phyloP scores from a whole-genome alignment of 2,329 filamentous ascomycete species.

The Didymosphaeria variabile region DNA sequence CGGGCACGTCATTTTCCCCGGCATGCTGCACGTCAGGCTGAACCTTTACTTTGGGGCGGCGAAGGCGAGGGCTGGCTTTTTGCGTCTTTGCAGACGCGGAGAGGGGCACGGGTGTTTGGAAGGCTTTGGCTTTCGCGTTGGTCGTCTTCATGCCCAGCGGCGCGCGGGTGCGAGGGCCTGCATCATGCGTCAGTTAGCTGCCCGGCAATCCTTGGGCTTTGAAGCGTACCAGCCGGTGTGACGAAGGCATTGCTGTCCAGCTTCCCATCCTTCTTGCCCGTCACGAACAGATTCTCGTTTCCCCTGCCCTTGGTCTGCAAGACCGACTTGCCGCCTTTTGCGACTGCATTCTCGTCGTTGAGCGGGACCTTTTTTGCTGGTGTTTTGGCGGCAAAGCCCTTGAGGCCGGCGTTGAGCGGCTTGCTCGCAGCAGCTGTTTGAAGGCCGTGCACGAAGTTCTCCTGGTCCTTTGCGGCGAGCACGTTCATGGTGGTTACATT shows the following conservation, averaged over 20 bases:
- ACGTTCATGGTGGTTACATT: constrained; percentile 64
- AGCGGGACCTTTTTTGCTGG: constrained; percentile 75
- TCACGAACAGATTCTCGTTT: constrained; percentile 63
- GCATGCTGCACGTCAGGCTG: constrained; percentile 64
- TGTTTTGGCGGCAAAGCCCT: constrained; percentile 75
- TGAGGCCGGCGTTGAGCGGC: constrained; percentile 71
- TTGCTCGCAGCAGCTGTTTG: constrained; percentile 77
- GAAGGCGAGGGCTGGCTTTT: constrained; percentile 69
- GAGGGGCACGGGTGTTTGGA: constrained; percentile 74
- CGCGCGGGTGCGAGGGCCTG: constrained; percentile 75
- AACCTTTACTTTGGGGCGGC: constrained; percentile 66
- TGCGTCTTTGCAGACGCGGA: constrained; percentile 66
- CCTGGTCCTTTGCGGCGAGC: constrained; percentile 81
- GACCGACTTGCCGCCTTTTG: constrained; percentile 68
- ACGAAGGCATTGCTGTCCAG: constrained; percentile 72
- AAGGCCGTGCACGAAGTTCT: constrained; percentile 82
- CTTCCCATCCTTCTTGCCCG: constrained; percentile 62
- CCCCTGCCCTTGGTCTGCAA: constrained; percentile 65
- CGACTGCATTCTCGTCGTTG: constrained; percentile 85
- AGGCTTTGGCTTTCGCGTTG: constrained; percentile 81
- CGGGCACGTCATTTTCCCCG: constrained; percentile 69
- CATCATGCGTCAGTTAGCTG: constrained; percentile 17
- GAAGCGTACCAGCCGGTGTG: constrained; percentile 77
- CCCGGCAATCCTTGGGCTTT: background rate
- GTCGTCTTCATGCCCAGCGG: constrained; percentile 95